Base-by-base conservation (phyloP, 2,329 filamentous ascomycete species). In the Neopestalotiopsis sp. region DNA sequence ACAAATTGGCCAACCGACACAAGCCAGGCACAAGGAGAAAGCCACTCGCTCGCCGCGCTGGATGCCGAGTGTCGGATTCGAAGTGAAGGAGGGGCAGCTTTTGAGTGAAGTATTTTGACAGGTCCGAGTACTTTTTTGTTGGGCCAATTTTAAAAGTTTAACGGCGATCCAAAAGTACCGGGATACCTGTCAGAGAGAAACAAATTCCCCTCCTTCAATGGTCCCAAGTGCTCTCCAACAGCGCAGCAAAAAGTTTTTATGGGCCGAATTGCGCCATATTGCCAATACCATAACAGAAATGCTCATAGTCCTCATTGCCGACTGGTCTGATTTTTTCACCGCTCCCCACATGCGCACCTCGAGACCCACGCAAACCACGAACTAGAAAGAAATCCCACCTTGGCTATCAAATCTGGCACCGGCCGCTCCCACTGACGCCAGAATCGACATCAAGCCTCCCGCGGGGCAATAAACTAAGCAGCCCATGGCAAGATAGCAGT, bases 191-290 rank as follows among this genome's bases (percentile, higher is more conserved):
- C 32, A 38, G 32, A 34, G 40, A 59, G 17, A 61, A 38, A n/a
- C 24, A 28, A 20, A 38, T 38, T 10, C 34, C 34, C 61, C 34
- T 34, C 24, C 17, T 34, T 20, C 42, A 38, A 34, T 38, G 38
- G 61, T 64, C 20, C 24, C 24, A 24, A 24, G 24, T 24, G 24
- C 24, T 20, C 38, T 53, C 40, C 61, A 28, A 53, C 34, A 38
- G 34, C 24, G 24, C 30, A 61, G 34, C 34, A 40, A 53, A 67
- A 70, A 69, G 64, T 59, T 66, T 67, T 61, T 57, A 63, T 38
- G 67, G 61, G 32, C 34, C 61, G 32, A 64, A 67, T 65, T 53
- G 58, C 30, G 38, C 64, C 64, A 66, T 66, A 66, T 45, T 61
- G 30, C 59, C 28, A 38, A 34, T 38, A 61, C 32, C n/a, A 34